Conservation (phyloP, 495 filamentous ascomycete species). For the Aspergillus bertholletiae region DNA sequence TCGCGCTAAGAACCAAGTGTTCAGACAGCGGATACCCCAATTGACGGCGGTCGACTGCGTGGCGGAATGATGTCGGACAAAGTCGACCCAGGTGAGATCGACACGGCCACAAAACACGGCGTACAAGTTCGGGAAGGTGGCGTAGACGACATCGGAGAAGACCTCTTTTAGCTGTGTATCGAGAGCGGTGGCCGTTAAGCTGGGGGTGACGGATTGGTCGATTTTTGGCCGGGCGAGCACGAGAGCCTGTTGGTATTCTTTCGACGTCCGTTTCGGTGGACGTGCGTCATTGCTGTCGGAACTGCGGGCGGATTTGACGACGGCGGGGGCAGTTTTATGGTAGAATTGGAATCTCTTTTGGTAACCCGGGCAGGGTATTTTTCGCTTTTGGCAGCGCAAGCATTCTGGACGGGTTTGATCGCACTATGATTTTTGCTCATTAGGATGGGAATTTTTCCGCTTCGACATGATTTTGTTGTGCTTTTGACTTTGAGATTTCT, state of each 20-base stretch:
- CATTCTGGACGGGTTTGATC: conserved; percentile 30
- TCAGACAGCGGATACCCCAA: conserved; percentile 15
- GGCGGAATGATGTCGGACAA: conserved; percentile 11
- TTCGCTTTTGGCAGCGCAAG: conserved; percentile 24
- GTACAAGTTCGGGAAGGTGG: conserved; percentile 14
- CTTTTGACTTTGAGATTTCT: no score
- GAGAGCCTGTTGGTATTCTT: background rate
- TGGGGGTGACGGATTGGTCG: conserved; percentile 18
- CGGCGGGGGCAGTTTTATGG: background rate
- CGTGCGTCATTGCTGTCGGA: background rate
- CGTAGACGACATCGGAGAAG: conserved; percentile 20
- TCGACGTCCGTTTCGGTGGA: background rate
- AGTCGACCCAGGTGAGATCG: conserved; percentile 19
- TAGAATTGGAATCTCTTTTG: conserved; percentile 20
- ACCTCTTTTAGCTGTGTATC: conserved; percentile 17
- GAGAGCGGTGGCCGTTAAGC: conserved; percentile 11
- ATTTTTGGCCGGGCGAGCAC: conserved; percentile 1
- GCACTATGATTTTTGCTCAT: conserved; percentile 16
- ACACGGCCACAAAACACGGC: conserved; percentile 13
- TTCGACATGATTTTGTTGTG: no score
- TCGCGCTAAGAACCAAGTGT: conserved; percentile 16
- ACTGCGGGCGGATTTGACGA: background rate
- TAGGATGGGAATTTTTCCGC: no score
- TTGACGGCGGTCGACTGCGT: conserved; percentile 4
- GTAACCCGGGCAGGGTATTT: conserved; percentile 30